Percentiles rank a stretch among this genome's conserved stretches.
phyloP scores from a whole-genome alignment of 331 rosid species.

The Dryas integrifolia region DNA sequence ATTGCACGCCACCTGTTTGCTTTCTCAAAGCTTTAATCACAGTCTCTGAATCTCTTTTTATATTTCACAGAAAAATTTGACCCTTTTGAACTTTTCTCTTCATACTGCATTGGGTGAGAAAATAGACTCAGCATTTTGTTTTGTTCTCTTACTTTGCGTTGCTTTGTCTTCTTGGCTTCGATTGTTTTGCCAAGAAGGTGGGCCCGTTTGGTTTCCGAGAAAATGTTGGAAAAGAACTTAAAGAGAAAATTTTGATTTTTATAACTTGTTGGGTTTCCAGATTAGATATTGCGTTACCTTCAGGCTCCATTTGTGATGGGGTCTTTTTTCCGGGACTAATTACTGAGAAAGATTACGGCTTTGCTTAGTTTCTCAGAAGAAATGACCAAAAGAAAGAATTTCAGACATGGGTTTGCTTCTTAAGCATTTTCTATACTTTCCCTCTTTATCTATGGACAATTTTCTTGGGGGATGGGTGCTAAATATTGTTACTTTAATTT shows the following conservation, averaged over 20 bases:
- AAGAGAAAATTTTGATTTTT: neutral
- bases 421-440: neutral
- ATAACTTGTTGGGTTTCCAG: neutral
- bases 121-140: conserved; percentile 2
- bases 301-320: neutral
- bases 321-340: neutral
- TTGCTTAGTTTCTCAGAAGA: neutral
- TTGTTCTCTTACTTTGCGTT: neutral
- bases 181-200: neutral
- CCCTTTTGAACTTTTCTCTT: neutral
- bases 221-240: conserved; percentile 4
- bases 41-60: neutral
- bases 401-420: neutral
- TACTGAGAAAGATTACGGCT: neutral
- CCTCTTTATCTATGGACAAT: neutral
- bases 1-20: neutral
- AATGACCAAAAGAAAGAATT: neutral
- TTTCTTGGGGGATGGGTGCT: neutral
- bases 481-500: neutral
- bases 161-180: conserved; percentile 9
- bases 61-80: neutral
- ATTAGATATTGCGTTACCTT: neutral
- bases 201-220: conserved; percentile 11
- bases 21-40: neutral
- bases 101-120: conserved; percentile 6